Evolutionary conservation across 148 eudicot species (phyloP).

Genomic region (Oxyria digyna): DNA sequence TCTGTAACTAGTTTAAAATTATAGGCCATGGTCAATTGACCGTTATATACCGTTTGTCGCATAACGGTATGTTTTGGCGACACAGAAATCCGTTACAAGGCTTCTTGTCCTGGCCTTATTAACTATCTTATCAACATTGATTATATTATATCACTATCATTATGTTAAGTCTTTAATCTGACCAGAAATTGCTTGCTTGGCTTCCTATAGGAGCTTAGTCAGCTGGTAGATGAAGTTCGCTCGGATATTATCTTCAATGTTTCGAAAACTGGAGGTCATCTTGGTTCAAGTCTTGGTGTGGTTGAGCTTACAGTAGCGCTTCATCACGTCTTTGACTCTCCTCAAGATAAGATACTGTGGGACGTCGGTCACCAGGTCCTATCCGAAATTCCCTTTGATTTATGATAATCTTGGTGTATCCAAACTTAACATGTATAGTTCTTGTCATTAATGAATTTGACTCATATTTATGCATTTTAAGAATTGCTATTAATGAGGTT

Average conservation of each 20-base stretch:
- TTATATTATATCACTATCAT: background rate
- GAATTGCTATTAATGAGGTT: background rate
- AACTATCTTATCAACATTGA: too few species aligned
- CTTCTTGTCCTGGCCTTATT: too few species aligned
- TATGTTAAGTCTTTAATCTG: too few species aligned
- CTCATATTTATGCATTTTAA: background rate
- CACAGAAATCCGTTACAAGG: background rate
- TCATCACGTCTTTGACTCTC: conserved; percentile 79
- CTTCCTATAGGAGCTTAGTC: conserved; percentile 57
- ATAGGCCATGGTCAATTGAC: background rate
- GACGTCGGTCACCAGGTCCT: conserved; percentile 98
- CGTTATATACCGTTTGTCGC: background rate
- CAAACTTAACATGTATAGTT: background rate
- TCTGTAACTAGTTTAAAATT: too few species aligned
- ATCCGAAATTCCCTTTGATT: background rate
- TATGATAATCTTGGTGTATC: background rate
- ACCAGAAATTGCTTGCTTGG: background rate
- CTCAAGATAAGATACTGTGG: conserved; percentile 80
- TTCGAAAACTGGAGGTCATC: conserved; percentile 95
- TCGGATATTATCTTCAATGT: conserved; percentile 88
- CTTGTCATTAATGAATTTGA: background rate
- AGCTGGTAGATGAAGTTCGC: conserved; percentile 76
- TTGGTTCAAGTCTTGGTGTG: conserved; percentile 92
- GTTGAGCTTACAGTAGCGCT: conserved; percentile 97
- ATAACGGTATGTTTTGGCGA: too few species aligned